Evolutionary conservation across 164 flowering plant genomes (phyloP), one percentile per base, ranked within the genome.

Genomic region (Berberis thunbergii): DNA sequence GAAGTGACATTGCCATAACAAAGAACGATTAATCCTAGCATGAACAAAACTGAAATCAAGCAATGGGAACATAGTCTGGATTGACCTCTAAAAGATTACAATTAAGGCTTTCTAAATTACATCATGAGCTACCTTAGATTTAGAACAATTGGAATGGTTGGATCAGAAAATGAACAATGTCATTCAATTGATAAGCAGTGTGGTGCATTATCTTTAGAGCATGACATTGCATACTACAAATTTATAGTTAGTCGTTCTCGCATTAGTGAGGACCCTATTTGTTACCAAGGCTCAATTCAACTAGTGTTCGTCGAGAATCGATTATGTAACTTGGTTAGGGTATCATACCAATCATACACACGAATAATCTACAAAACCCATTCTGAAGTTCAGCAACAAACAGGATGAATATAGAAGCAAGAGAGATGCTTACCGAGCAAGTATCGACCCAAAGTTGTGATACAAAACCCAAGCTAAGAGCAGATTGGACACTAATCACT

Each of bases 361-460:
- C 3, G 40, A 13, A 13, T 38, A 2, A 55, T 38, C 4, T 3
- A 55, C 9, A 13, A 45, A 1, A 43, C 44, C 45, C 6, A n/a
- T 6, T 3, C 6, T 42, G 45, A 41, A 57, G 5, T 57, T 57
- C 26, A 41, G n/a, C 26, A 26, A 26, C 26, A 58, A 43, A 44
- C 11, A 8, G 38, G 8, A 13, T 52, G 3, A 13, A 42, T 9
- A 44, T 6, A 0, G 43, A 12, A 4, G 52, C 13, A 60, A 4
- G n/a, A 53, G 4, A 43, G 49, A 13, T 11, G 71, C 95, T 83
- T 69, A 91, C 96, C 46, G 88, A 78, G 65, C 49, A 53, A 7
- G 87, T 79, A 68, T 91, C 86, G 45, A 91, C 90, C 96, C 96
- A 91, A 67, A 91, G 86, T 68, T 91, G 87, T 0, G 94, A 81